These are phyloP conservation scores for Sporisorium exsertum DNA, from an alignment of 1,284 basidiomycete species.

Conservation along the genomic window DNA sequence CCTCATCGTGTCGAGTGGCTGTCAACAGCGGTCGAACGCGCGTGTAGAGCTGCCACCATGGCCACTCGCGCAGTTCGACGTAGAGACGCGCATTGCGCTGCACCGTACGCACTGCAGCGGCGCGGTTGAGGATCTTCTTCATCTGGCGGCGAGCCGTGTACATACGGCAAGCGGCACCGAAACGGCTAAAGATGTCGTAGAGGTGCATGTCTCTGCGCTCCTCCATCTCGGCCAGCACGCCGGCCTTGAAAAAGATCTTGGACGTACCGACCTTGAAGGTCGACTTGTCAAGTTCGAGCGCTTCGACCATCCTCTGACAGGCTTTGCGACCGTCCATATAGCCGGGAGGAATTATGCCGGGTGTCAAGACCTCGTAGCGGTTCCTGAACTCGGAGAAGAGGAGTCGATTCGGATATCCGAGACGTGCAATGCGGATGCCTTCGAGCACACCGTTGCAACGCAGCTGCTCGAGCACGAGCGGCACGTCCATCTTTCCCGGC, in stretches of 20 bases:
- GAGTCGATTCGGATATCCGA: constrained; percentile 95
- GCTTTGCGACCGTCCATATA: constrained; percentile 98
- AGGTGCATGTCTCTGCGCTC: constrained; percentile 88
- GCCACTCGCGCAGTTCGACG: constrained; percentile 85
- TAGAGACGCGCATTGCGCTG: constrained; percentile 94
- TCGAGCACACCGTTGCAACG: constrained; percentile 99
- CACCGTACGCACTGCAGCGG: constrained; percentile 89
- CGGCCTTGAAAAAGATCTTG: constrained; percentile 99
- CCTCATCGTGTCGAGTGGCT: constrained; percentile 92
- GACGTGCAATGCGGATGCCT: constrained; percentile 95
- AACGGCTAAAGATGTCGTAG: constrained; percentile 86
- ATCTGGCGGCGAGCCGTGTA: constrained; percentile 89
- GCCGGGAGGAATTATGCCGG: constrained; percentile 88
- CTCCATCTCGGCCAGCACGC: constrained; percentile 96
- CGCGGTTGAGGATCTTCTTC: constrained; percentile 93
- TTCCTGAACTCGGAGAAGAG: constrained; percentile 98
- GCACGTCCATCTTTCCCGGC: constrained; percentile 90
- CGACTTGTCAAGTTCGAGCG: constrained; percentile 85
- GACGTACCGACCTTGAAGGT: constrained; percentile 93
- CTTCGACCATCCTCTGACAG: constrained; percentile 89
- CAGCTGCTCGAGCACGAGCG: constrained; percentile 94
- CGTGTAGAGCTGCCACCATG: constrained; percentile 99
- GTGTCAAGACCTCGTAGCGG: constrained; percentile 94
- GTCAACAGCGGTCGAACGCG: constrained; percentile 90
- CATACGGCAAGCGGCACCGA: constrained; percentile 88